Base-by-base conservation (phyloP, 345 rosid genomes). In the Anacardium occidentale region DNA sequence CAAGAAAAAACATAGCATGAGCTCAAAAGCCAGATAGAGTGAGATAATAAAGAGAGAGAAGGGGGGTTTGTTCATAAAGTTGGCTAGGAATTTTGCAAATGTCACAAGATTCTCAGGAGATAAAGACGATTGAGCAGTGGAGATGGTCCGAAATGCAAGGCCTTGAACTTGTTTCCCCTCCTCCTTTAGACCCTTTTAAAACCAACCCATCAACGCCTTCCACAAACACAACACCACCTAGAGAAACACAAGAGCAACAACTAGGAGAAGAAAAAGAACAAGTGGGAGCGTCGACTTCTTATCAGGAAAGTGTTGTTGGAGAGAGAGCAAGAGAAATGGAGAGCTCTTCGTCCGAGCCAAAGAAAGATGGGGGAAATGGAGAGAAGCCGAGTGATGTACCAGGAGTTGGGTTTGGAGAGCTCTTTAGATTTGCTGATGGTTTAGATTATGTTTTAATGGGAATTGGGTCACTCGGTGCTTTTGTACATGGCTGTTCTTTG, bases 111-210 rank as follows among this genome's bases (percentile, higher is more conserved):
- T 76, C 86, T 71, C 72, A 85, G 55, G 91, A 85, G 85, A 86
- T 83, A 86, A 85, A 86, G 80, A 77, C 85, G 84, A 80, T 79
- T 65, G 97, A 95, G 85, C 89, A 87, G 76, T 95, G 98, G 99
- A 90, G 86, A 82, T 95, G 98, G 96, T 88, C 96, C 32, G 97
- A 92, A 88, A 89, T 95, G 94, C 97, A 92, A 89, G 98, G 98
- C 48, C 94, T 95, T 80, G 99, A 95, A 80, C 98, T 95, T 74
- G 78, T 85, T 34, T 75, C 97, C 68, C 45, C 84, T 69, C 62
- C 77, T 61, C 32, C 78, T 63, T 64, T 77, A 68, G 63, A 74
- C 73, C 71, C 76, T 75, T 76, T 32, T 45, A 80, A 58, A 74
- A 52, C 74, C 79, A 78, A 74, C 77, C 58, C 82, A 40, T 71